Base-by-base conservation (phyloP, 176 grass and related monocot species). In the Bonia amplexicaulis region DNA sequence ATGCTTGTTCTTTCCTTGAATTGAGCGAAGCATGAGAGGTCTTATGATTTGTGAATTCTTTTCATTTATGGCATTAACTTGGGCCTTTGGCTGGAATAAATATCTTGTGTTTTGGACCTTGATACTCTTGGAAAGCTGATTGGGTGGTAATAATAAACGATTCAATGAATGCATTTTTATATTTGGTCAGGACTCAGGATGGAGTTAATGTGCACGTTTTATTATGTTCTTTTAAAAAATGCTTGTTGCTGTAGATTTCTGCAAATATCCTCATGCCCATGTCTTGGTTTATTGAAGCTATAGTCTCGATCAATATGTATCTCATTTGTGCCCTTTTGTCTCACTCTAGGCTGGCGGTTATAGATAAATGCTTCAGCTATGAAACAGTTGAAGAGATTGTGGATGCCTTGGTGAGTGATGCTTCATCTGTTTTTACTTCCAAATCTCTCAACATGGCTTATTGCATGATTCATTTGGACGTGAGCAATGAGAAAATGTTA, bases 361-460 rank as follows among this genome's bases (percentile, higher is more conserved):
- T 98, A 84, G 93, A 98, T 85, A 93, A 88, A 80, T 98, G 96
- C 84, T 98, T 98, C 82, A 74, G 93, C 74, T 81, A 77, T 78
- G 93, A 95, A 52, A 94, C 96, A 52, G 88, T 95, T 75, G 93
- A 98, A 77, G 96, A 96, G 74, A 99, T 99, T 39, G 77, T 96
- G 35, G 93, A 99, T 86, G 83, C 93, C 51, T 65, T 98, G 93
- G 96, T 95, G 80, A 94, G 85, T 79, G 10, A 84, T 61, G 48
- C 54, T 78, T 79, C 59, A 40, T 11, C 52, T 61, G 53, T 2
- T 72, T 85, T 82, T 85, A 66, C 1, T 73, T 41, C 2, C 1
- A 44, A 41, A 27, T 47, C 12, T 85, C 17, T 37, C 25, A 0
- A 9, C 51, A 61, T 65, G 6, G 1, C 22, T 77, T 16, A 52